These are phyloP conservation scores for Byssothecium circinans DNA, from an alignment of 2,329 filamentous ascomycete species.

Conservation along the genomic window DNA sequence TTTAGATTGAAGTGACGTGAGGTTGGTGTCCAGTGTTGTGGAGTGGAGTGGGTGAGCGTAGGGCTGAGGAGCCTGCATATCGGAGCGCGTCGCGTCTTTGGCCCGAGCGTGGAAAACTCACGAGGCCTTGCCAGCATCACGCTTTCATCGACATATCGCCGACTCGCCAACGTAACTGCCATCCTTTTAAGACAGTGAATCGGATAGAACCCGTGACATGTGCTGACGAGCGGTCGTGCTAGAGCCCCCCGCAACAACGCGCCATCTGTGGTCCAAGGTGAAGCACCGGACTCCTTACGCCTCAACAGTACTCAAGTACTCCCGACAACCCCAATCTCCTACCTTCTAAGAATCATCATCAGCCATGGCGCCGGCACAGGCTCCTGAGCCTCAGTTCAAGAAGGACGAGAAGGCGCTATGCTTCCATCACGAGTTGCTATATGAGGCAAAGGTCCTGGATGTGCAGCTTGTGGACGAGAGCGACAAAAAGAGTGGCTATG, in stretches of 20 bases:
- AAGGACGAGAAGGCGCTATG: slow-evolving; percentile 93
- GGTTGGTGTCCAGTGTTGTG: slow-evolving; percentile 19
- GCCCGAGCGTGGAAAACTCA: slow-evolving; percentile 14
- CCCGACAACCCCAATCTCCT: slow-evolving; percentile 10
- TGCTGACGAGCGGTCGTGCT: not conserved
- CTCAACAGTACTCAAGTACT: slow-evolving; percentile 4
- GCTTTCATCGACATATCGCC: not conserved
- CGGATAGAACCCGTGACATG: not conserved
- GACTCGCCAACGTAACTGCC: slow-evolving; percentile 6
- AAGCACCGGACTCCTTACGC: slow-evolving; percentile 13
- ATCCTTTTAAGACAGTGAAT: not conserved
- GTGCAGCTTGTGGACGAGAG: slow-evolving; percentile 62
- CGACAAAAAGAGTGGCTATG: slow-evolving; percentile 73
- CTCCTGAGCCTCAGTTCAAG: slow-evolving; percentile 57
- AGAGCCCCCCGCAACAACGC: not conserved
- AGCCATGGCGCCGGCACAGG: slow-evolving; percentile 57
- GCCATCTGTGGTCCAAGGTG: not conserved
- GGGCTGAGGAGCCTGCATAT: not conserved
- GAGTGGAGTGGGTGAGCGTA: not conserved
- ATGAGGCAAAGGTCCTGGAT: slow-evolving; percentile 95
- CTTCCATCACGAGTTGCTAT: slow-evolving; percentile 95
- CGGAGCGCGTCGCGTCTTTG: slow-evolving; percentile 10
- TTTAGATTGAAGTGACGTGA: not conserved
- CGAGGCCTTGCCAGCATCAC: slow-evolving; percentile 6
- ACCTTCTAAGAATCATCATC: slow-evolving; percentile 15